phyloP scores from a whole-genome alignment of 1,284 basidiomycete genomes.

The Puccinia hordei region DNA sequence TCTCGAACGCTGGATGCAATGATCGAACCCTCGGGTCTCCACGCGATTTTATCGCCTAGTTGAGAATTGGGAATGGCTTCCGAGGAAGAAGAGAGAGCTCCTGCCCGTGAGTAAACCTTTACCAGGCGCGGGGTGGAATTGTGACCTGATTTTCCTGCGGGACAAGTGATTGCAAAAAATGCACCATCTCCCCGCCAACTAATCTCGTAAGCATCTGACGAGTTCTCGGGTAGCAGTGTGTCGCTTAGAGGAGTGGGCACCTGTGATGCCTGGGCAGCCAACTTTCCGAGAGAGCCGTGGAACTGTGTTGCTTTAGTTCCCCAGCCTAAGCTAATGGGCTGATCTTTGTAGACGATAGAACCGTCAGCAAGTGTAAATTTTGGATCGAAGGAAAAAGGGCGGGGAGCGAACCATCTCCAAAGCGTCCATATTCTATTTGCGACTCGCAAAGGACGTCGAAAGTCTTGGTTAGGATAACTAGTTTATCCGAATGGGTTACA shows the following conservation, averaged over 20 bases:
- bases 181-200: constrained; percentile 38
- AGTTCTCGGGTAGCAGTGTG: constrained; percentile 63
- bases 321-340: constrained; percentile 66
- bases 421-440: constrained; percentile 55
- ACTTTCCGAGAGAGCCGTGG: constrained; percentile 91
- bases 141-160: constrained; percentile 71
- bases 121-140: constrained; percentile 67
- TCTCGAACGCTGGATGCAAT: constrained; percentile 85
- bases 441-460: constrained; percentile 58
- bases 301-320: constrained; percentile 97
- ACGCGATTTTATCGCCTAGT: constrained; percentile 76
- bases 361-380: neutral
- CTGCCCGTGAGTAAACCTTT: constrained; percentile 78
- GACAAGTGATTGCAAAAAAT: constrained; percentile 36
- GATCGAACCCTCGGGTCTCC: constrained; percentile 83
- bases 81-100: constrained; percentile 77
- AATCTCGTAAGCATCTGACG: constrained; percentile 16
- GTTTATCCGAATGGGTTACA: constrained; percentile 54
- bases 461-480: constrained; percentile 58
- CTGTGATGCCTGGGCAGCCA: constrained; percentile 65
- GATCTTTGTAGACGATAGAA: constrained; percentile 9
- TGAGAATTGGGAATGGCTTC: constrained; percentile 72
- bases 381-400: neutral
- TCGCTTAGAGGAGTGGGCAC: constrained; percentile 52
- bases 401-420: constrained; percentile 55